A percentile compares a stretch with the other conserved stretches of the same genome.
These are phyloP conservation scores for Skeletonema grethae DNA, from an alignment of 108 stramenopile species.

Conservation along the genomic window DNA sequence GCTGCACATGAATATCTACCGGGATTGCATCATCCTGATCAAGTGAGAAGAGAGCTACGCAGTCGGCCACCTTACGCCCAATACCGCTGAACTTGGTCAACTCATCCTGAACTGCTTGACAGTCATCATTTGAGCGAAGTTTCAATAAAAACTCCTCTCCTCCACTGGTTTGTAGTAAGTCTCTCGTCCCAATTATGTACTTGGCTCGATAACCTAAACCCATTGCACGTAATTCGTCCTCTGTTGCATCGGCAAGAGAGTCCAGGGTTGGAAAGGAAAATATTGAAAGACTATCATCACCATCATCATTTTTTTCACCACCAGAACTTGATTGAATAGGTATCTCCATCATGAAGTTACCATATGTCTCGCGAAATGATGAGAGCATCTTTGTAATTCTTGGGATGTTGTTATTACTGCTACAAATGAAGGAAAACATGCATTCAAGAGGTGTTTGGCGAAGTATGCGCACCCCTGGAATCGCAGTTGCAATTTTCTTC, in stretches of 20 bases:
- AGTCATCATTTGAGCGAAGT: constrained; percentile 40
- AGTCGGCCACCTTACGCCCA: constrained; percentile 98
- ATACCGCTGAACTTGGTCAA: constrained; percentile 86
- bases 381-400: constrained; percentile 93
- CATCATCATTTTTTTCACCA: too few relatives aligned
- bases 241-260: constrained; percentile 52
- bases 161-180: constrained; percentile 55
- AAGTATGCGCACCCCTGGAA: constrained; percentile 89
- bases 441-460: constrained; percentile 97
- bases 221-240: constrained; percentile 72
- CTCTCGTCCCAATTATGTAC: constrained; percentile 83
- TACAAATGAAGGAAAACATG: constrained; percentile 96
- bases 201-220: constrained; percentile 97
- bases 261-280: constrained; percentile 89
- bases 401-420: constrained; percentile 98
- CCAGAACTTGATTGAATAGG: constrained; percentile 18
- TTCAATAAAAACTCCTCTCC: constrained; percentile 68
- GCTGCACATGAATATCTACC: constrained; percentile 97
- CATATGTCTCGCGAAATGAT: constrained; percentile 77
- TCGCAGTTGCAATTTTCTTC: constrained; percentile 59
- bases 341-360: constrained; percentile 60
- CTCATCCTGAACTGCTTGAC: constrained; percentile 63
- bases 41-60: constrained; percentile 96
- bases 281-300: constrained; percentile 26
- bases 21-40: constrained; percentile 90